Evolutionary conservation across 2,329 filamentous ascomycete genomes (phyloP), one percentile per base, ranked within the genome.

Genomic region (Paecilomyces dactylethromorphus): DNA sequence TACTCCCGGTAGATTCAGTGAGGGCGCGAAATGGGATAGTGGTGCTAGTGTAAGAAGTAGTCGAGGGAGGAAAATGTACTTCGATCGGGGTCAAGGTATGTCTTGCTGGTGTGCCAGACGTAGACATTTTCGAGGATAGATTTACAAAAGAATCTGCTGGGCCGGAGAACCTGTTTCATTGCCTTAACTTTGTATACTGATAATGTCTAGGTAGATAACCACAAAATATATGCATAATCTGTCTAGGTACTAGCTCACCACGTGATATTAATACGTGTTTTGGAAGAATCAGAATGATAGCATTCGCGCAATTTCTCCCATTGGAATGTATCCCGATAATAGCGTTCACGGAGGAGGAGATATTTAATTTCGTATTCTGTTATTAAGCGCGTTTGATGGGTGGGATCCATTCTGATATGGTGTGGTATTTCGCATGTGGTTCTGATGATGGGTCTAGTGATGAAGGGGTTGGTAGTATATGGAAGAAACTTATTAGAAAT

Each of bases 271-370:
- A 63, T 61, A 12, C 18, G 21, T 31, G 62, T 62, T 13, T 57
- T 55, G 1, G 55, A 58, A 15, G 56, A 53, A 24, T 64, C 63
- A 13, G 59, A 50, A 24, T 62, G 60, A 15, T 60, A 64, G 50
- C 53, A 57, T 26, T 53, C 24, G 2, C 61, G 56, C 22, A 62
- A 54, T n/a, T 63, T 62, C 12, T 62, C 54, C 59, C 58, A 64
- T 52, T 63, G 56, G 13, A 50, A 32, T n/a, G 61, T 59, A 49
- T 62, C 63, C 54, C 58, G 56, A 32, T 64, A 61, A 31, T 59
- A 62, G 8, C 63, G 57, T 33, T 63, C 62, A 21, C 57, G 60
- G 29, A 61, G 55, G 13, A 52, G 32, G 22, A 57, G 13, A 11
- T 15, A 31, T 10, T 53, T 39, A 6, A 58, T 60, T 45, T 45